Conservation (phyloP, 306 rosid genomes). For the Rosa persica region DNA sequence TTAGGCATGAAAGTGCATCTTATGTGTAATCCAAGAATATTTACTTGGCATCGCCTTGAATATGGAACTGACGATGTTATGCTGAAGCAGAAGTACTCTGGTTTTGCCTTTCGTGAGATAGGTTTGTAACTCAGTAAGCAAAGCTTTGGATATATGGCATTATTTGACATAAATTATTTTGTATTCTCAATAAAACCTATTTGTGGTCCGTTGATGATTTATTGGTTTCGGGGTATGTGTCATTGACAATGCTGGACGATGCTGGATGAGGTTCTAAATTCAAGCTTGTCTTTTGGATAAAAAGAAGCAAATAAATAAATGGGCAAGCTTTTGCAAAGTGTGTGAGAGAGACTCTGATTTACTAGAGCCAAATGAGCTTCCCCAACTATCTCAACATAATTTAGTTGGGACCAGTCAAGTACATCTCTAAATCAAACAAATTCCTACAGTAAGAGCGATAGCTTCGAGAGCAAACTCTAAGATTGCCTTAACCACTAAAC, state of each 20-base stretch:
- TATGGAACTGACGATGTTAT: neutral
- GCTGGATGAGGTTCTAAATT: neutral
- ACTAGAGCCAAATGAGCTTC: neutral
- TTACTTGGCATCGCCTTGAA: neutral
- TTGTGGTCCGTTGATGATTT: neutral
- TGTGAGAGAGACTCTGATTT: neutral
- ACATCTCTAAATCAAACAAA: neutral
- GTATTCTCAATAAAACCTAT: neutral
- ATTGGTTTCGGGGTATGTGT: neutral
- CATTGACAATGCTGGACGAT: neutral
- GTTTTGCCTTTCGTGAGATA: neutral
- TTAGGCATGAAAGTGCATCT: conserved; percentile 7
- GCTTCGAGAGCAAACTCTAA: neutral
- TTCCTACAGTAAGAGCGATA: neutral
- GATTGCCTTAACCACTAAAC: neutral
- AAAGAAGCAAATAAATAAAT: neutral
- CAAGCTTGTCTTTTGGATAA: neutral
- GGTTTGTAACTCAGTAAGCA: neutral
- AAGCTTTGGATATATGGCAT: neutral
- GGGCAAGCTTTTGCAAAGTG: neutral
- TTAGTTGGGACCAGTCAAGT: neutral
- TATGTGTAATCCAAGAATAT: conserved; percentile 9
- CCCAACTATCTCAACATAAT: neutral
- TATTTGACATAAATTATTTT: neutral
- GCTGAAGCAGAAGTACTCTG: neutral